These are phyloP conservation scores for Nitzschia putrida DNA, from an alignment of 108 stramenopile species.

Conservation along the genomic window DNA sequence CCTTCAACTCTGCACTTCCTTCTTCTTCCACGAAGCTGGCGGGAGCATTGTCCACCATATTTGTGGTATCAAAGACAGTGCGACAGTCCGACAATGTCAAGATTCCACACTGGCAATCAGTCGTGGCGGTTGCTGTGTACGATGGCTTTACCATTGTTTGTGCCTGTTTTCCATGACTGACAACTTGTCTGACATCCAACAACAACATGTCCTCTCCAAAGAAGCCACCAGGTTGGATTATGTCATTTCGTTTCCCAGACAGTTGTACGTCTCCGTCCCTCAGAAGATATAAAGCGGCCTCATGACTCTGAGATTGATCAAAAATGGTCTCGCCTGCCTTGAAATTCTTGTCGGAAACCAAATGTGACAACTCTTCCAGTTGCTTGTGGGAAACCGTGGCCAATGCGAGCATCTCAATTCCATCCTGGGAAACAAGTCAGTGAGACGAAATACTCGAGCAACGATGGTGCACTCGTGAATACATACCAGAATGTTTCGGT, in stretches of 20 bases:
- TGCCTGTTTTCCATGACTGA: conserved; percentile 3
- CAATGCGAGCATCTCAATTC: conserved; percentile 32
- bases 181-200: conserved; percentile 18
- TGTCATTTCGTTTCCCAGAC: conserved; percentile 28
- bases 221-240: conserved; percentile 34
- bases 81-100: conserved; percentile 70
- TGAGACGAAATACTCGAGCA: background rate
- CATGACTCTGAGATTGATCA: conserved; percentile 56
- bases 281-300: conserved; percentile 61
- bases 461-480: background rate
- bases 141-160: conserved; percentile 31
- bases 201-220: conserved; percentile 41
- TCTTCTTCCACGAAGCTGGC: background rate
- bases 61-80: conserved; percentile 50
- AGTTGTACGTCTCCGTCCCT: conserved; percentile 61
- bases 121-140: conserved; percentile 59
- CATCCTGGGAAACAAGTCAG: conserved; percentile 19
- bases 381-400: conserved; percentile 50
- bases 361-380: conserved; percentile 48
- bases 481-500: conserved; percentile 55
- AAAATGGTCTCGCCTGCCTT: conserved; percentile 72
- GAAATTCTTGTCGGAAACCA: conserved; percentile 56
- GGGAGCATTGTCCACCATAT: conserved; percentile 10
- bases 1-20: conserved; percentile 3
- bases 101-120: conserved; percentile 68